Percentiles rank a stretch among this genome's conserved stretches.
Conservation (phyloP, 345 rosid genomes). For the Hibiscus syriacus region DNA sequence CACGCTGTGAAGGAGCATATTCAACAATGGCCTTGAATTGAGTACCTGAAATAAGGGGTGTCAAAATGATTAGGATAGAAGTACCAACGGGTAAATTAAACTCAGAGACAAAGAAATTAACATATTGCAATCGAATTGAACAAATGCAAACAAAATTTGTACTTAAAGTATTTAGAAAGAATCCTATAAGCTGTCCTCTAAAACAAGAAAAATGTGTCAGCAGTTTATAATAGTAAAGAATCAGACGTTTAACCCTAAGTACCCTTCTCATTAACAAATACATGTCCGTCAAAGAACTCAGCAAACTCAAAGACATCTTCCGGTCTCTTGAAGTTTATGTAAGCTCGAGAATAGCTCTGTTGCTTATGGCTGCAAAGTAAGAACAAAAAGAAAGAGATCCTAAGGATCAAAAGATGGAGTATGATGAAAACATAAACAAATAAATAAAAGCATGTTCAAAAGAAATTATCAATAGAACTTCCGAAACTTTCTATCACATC, state of each 20-base stretch:
- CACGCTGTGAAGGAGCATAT: constrained; percentile 66
- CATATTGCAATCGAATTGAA: not conserved
- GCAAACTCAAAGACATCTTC: constrained; percentile 71
- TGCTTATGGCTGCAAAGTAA: constrained; percentile 34
- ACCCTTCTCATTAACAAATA: constrained; percentile 75
- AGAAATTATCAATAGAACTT: not conserved
- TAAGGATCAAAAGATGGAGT: not conserved
- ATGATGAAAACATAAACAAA: not conserved
- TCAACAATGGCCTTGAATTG: constrained; percentile 64
- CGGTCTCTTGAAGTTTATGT: constrained; percentile 47
- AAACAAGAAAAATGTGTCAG: not conserved
- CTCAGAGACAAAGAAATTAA: not conserved
- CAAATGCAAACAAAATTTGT: not conserved
- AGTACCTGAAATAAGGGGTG: constrained; percentile 30
- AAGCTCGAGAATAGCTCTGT: constrained; percentile 57
- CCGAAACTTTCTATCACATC: not conserved
- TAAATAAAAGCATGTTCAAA: not conserved
- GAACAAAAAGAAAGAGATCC: not conserved
- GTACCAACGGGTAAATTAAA: not conserved
- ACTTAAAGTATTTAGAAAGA: not conserved
- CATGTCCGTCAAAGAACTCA: constrained; percentile 59
- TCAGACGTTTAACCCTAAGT: constrained; percentile 6
- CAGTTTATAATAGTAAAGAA: not conserved
- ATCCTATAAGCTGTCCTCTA: not conserved
- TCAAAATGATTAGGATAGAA: not conserved